phyloP scores from a whole-genome alignment of 2,329 filamentous ascomycete genomes.

The Talaromyces rugulosus region DNA sequence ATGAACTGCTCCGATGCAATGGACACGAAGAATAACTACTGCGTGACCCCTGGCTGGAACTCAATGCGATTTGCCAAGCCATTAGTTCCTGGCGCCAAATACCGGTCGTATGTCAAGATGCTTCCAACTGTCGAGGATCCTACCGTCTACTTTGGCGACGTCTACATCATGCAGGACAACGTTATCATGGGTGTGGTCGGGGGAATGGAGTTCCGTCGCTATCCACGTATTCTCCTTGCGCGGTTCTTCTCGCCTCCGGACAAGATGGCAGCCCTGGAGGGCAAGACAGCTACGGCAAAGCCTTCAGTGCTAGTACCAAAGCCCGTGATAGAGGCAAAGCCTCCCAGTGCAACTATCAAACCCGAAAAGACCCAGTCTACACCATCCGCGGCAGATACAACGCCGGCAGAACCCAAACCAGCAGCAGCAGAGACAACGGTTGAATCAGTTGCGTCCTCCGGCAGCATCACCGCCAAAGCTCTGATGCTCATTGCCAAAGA shows the following conservation, averaged over 20 bases:
- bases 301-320: background rate
- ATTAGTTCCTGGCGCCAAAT: constrained; percentile 20
- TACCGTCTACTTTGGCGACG: constrained; percentile 25
- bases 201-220: constrained; percentile 13
- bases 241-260: constrained; percentile 38
- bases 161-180: constrained; percentile 24
- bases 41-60: constrained; percentile 33
- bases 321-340: background rate
- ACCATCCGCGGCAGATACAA: constrained; percentile 13
- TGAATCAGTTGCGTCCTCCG: background rate
- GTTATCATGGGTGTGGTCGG: constrained; percentile 9
- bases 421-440: background rate
- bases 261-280: constrained; percentile 1
- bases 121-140: constrained; percentile 20
- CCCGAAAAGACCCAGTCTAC: background rate
- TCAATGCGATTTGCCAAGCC: constrained; percentile 21
- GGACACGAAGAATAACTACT: constrained; percentile 25
- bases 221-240: constrained; percentile 16
- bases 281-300: background rate
- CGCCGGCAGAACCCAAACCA: constrained; percentile 12
- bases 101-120: constrained; percentile 33
- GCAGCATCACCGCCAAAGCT: background rate
- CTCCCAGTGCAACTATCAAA: background rate
- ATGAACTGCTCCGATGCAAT: constrained; percentile 32
- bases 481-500: constrained; percentile 25